Conservation (phyloP, 1,284 basidiomycete species). For the Ustilago loliicola region DNA sequence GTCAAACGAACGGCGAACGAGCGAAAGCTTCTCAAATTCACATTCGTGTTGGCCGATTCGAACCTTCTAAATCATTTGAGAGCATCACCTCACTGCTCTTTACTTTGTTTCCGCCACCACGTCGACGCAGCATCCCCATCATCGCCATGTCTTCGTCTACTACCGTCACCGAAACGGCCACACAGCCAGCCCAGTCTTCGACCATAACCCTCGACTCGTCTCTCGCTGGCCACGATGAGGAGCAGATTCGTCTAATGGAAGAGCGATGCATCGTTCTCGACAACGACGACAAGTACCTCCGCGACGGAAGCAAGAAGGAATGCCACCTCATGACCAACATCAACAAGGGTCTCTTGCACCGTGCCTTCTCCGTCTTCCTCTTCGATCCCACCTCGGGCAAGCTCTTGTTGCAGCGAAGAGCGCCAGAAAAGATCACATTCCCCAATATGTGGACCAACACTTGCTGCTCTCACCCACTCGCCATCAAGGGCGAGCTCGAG, state of each 20-base stretch:
- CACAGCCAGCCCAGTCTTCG: conserved; percentile 20
- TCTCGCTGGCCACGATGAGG: conserved; percentile 70
- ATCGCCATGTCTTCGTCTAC: conserved; percentile 32
- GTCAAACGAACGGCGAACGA: conserved; percentile 1
- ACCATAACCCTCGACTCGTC: conserved; percentile 47
- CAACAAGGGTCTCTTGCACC: conserved; percentile 91
- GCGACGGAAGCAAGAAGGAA: conserved; percentile 84
- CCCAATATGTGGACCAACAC: conserved; percentile 99
- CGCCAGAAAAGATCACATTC: conserved; percentile 98
- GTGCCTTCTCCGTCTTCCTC: conserved; percentile 97
- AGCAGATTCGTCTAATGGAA: conserved; percentile 86
- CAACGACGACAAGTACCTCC: conserved; percentile 80
- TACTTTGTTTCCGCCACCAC: background rate
- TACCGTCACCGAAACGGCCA: conserved; percentile 33
- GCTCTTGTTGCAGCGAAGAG: conserved; percentile 94
- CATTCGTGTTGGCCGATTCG: background rate
- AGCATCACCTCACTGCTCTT: background rate
- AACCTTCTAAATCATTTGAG: conserved; percentile 15
- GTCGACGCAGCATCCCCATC: background rate
- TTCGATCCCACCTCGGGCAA: conserved; percentile 94
- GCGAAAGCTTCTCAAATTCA: background rate
- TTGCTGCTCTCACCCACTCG: conserved; percentile 95
- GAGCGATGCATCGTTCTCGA: conserved; percentile 96
- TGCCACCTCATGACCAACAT: conserved; percentile 99
- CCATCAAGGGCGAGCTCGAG: conserved; percentile 80